Percentiles rank a stretch among this genome's conserved stretches.
Evolutionary conservation across 352 stramenopile species (phyloP).

Genomic region (Peronospora belbahrii): DNA sequence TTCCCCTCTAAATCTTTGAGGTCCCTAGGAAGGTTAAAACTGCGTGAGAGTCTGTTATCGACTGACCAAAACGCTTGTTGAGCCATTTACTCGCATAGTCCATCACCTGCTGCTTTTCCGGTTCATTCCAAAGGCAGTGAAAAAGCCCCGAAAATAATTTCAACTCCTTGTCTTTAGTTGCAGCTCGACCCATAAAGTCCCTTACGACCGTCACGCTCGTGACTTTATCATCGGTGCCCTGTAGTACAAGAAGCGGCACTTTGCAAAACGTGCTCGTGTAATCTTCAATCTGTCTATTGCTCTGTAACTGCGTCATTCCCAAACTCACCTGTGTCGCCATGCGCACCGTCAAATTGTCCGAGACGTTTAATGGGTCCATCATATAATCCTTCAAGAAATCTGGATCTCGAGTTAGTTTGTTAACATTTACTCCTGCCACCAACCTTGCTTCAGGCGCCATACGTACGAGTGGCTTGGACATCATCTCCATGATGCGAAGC

Average conservation of each 20-base stretch:
- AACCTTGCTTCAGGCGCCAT: constrained; percentile 38
- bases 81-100: constrained; percentile 39
- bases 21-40: constrained; percentile 2
- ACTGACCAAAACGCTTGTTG: constrained; percentile 12
- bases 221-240: constrained; percentile 43
- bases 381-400: constrained; percentile 49
- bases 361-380: constrained; percentile 42
- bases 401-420: constrained; percentile 20
- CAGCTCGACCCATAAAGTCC: constrained; percentile 36
- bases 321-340: constrained; percentile 35
- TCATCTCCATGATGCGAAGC: constrained; percentile 32
- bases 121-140: constrained; percentile 58
- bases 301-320: constrained; percentile 31
- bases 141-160: constrained; percentile 44
- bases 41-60: neutral
- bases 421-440: constrained; percentile 49
- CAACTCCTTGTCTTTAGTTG: constrained; percentile 48
- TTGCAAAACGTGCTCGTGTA: constrained; percentile 24
- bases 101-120: constrained; percentile 46
- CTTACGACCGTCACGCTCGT: constrained; percentile 38
- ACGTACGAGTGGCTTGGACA: constrained; percentile 35
- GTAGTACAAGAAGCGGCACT: constrained; percentile 28
- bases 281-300: constrained; percentile 26
- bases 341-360: constrained; percentile 32
- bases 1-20: constrained; percentile 20